These are phyloP conservation scores for Leucoagaricus sp. DNA, from an alignment of 1,284 basidiomycete genomes.

Conservation along the genomic window DNA sequence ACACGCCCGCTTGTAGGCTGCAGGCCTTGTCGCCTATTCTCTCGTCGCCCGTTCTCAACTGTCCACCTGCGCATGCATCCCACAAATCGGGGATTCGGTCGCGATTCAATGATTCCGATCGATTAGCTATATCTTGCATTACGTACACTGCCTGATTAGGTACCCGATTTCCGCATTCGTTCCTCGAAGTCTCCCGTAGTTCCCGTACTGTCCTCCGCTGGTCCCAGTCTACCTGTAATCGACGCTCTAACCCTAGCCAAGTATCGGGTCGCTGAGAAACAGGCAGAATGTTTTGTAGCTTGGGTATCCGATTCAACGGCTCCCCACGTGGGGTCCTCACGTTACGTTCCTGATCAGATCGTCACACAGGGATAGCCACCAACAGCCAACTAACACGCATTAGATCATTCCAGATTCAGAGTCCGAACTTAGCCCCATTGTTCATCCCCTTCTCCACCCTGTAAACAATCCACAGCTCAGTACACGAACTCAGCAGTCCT, in stretches of 20 bases:
- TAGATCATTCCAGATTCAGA: constrained; percentile 16
- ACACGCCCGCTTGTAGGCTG: neutral
- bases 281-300: neutral
- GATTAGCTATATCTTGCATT: constrained; percentile 13
- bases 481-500: too few species aligned
- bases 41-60: neutral
- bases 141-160: constrained; percentile 15
- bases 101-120: constrained; percentile 15
- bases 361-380: constrained; percentile 10
- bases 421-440: constrained; percentile 8
- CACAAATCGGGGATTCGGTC: constrained; percentile 12
- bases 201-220: neutral
- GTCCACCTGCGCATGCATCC: neutral
- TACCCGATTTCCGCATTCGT: constrained; percentile 15
- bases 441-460: neutral
- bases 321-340: constrained; percentile 14
- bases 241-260: neutral
- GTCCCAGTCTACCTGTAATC: neutral
- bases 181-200: neutral
- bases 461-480: neutral
- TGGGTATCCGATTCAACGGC: constrained; percentile 2
- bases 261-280: neutral
- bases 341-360: constrained; percentile 19
- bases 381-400: constrained; percentile 1
- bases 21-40: neutral